Conservation (phyloP, 2,329 filamentous ascomycete species). For the Trichoderma sp. region DNA sequence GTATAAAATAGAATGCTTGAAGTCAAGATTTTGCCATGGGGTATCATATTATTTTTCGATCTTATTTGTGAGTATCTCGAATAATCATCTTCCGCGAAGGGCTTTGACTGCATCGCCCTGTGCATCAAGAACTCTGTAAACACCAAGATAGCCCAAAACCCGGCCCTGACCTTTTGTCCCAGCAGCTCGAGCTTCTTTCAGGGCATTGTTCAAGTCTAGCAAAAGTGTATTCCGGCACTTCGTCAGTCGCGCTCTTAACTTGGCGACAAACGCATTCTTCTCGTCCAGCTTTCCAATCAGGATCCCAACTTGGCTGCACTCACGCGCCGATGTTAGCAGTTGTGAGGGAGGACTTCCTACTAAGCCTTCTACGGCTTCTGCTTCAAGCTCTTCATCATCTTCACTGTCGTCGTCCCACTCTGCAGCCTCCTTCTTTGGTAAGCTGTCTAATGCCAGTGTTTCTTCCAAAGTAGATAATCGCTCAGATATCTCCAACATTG, state of each 20-base stretch:
- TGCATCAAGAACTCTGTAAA: constrained; percentile 53
- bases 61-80: not conserved
- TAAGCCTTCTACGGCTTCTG: constrained; percentile 30
- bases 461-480: constrained; percentile 62
- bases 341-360: constrained; percentile 48
- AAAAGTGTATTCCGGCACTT: constrained; percentile 56
- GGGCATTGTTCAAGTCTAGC: constrained; percentile 52
- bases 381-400: constrained; percentile 39
- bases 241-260: constrained; percentile 50
- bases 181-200: constrained; percentile 44
- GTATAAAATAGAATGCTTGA: constrained; percentile 1
- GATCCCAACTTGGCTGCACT: constrained; percentile 43
- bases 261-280: constrained; percentile 49
- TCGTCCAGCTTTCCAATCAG: constrained; percentile 46
- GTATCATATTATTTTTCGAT: constrained; percentile 29
- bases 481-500: constrained; percentile 66
- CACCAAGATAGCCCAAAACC: constrained; percentile 49
- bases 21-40: constrained; percentile 20
- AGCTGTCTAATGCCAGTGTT: constrained; percentile 53
- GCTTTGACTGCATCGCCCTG: constrained; percentile 51
- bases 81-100: constrained; percentile 38
- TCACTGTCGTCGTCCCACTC: constrained; percentile 40
- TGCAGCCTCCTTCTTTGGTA: constrained; percentile 25
- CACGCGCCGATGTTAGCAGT: constrained; percentile 44
- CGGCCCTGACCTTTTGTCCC: constrained; percentile 43